These are phyloP conservation scores for Cudoniella acicularis DNA, from an alignment of 495 filamentous ascomycete genomes.

Conservation along the genomic window DNA sequence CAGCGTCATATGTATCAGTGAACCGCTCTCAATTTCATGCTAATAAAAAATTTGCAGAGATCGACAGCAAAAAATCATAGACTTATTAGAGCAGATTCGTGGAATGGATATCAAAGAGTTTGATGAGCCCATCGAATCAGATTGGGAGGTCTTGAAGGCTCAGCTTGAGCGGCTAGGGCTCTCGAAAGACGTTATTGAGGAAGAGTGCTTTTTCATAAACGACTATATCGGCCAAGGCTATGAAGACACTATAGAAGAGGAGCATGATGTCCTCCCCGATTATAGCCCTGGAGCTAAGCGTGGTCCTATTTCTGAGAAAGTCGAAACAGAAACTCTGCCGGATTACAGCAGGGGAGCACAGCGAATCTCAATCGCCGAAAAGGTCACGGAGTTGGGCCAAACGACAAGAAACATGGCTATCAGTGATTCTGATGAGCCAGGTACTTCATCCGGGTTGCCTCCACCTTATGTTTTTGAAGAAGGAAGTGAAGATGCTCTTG, in stretches of 20 bases:
- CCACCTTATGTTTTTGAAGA: conserved; percentile 8
- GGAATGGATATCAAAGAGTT: background rate
- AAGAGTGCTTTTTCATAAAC: conserved; percentile 17
- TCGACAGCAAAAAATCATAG: conserved; percentile 1
- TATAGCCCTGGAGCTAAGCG: background rate
- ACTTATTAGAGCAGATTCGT: conserved; percentile 1
- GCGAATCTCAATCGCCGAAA: background rate
- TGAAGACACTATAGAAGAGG: background rate
- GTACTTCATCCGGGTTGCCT: background rate
- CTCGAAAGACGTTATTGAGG: conserved; percentile 6
- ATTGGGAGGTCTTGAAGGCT: conserved; percentile 4
- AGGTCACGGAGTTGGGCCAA: background rate
- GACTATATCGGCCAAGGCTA: conserved; percentile 4
- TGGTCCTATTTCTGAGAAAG: background rate
- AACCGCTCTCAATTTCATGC: background rate
- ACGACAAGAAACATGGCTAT: background rate
- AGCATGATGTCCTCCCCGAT: background rate
- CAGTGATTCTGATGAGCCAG: background rate
- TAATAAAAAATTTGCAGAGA: background rate
- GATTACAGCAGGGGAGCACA: background rate
- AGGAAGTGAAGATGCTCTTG: background rate
- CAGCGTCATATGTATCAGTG: background rate
- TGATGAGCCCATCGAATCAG: background rate
- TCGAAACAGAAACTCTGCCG: background rate
- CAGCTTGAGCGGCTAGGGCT: conserved; percentile 2